These are phyloP conservation scores for Chaetomium sp. DNA, from an alignment of 2,329 filamentous ascomycete species.

Conservation along the genomic window DNA sequence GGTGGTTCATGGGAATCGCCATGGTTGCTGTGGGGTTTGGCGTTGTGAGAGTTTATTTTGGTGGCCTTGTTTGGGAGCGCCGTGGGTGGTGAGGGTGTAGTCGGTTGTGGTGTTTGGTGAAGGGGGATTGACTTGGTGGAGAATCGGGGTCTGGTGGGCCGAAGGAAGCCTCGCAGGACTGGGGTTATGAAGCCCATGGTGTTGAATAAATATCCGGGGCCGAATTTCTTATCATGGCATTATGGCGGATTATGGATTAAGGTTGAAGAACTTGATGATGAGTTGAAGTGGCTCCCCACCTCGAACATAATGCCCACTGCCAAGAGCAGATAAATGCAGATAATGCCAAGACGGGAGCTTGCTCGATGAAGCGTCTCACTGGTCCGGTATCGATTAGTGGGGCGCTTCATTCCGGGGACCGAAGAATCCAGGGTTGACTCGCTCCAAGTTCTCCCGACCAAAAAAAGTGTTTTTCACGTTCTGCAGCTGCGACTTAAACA, in stretches of 20 bases:
- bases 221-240: too few species aligned
- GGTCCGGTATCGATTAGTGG: neutral
- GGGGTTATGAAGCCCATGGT: conserved; percentile 5
- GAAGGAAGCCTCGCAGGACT: conserved; percentile 9
- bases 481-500: too few species aligned
- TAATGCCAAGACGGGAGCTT: conserved; percentile 4
- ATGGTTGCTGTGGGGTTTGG: neutral
- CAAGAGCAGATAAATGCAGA: neutral
- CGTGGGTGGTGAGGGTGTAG: too few species aligned
- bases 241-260: too few species aligned
- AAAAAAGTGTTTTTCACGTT: neutral
- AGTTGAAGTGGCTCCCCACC: too few species aligned
- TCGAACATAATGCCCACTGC: too few species aligned
- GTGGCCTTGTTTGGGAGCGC: too few species aligned
- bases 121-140: neutral
- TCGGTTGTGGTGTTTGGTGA: neutral
- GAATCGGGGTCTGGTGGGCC: conserved; percentile 1
- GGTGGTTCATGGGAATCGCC: neutral
- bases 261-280: too few species aligned
- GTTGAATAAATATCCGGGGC: neutral
- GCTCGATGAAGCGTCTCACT: neutral
- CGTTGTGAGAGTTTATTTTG: too few species aligned
- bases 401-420: too few species aligned
- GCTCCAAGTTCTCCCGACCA: neutral
- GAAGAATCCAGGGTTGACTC: neutral